Conservation (phyloP, 192 early-diverging fungal species). For the Polychytrium aggregatum region DNA sequence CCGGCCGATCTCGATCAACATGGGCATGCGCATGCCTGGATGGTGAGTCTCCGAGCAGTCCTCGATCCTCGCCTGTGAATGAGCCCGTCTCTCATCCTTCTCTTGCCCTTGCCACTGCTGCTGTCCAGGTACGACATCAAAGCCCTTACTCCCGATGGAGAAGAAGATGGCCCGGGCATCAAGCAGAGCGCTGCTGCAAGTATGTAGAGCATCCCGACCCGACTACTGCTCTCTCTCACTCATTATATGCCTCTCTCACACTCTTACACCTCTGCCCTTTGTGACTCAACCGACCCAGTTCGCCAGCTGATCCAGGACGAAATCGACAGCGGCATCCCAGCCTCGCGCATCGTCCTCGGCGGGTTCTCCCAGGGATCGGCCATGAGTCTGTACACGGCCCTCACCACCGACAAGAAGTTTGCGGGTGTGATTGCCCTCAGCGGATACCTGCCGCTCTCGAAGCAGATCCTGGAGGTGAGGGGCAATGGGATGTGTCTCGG, state of each 20-base stretch:
- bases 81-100: too few species aligned
- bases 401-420: conserved; percentile 59
- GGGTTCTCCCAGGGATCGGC: conserved; percentile 90
- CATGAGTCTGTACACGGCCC: conserved; percentile 54
- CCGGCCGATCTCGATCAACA: conserved; percentile 57
- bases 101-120: too few species aligned
- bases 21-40: conserved; percentile 72
- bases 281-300: conserved; percentile 18
- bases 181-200: too few species aligned
- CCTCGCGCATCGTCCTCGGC: conserved; percentile 77
- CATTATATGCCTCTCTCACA: too few species aligned
- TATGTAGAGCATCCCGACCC: too few species aligned
- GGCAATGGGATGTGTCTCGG: not conserved
- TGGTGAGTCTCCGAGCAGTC: too few species aligned
- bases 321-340: conserved; percentile 63
- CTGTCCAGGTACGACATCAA: too few species aligned
- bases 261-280: too few species aligned
- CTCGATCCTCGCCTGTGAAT: too few species aligned
- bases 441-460: conserved; percentile 61
- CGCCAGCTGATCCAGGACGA: conserved; percentile 56
- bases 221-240: too few species aligned
- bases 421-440: conserved; percentile 64
- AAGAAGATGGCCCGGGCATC: too few species aligned
- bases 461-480: not conserved
- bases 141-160: too few species aligned